Conservation (phyloP, 257 asterid species). For the Craterostigma plantagineum region DNA sequence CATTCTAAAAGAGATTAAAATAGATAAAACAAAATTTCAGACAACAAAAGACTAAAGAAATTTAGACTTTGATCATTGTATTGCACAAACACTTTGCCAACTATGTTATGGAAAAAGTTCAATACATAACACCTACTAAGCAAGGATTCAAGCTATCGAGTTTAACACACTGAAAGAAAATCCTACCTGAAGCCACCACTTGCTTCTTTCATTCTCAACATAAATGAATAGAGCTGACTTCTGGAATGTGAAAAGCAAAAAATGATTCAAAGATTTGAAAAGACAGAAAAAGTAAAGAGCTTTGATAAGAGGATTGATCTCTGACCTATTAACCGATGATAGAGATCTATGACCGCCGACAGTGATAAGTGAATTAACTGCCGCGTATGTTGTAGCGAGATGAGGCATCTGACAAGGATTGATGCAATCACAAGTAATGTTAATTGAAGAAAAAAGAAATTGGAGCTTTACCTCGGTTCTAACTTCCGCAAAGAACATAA, state of each 20-base stretch:
- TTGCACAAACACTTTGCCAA: too few species aligned
- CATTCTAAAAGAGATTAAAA: conserved; percentile 46
- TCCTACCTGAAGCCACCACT: conserved; percentile 91
- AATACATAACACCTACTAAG: too few species aligned
- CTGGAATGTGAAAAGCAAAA: neutral
- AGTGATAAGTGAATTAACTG: conserved; percentile 65
- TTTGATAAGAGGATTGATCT: conserved; percentile 6
- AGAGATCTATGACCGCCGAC: conserved; percentile 60
- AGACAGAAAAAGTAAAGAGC: too few species aligned
- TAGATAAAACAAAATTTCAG: neutral
- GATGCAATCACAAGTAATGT: neutral
- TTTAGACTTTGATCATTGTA: too few species aligned
- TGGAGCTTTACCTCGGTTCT: too few species aligned
- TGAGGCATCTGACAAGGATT: conserved; percentile 76
- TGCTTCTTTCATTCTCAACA: conserved; percentile 54
- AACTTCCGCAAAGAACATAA: too few species aligned
- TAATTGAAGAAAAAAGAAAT: too few species aligned
- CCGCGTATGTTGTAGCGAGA: conserved; percentile 95
- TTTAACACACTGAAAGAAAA: neutral
- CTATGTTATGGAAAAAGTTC: too few species aligned
- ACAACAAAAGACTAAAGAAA: too few species aligned
- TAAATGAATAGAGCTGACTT: neutral
- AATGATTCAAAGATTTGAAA: neutral
- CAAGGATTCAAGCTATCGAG: too few species aligned
- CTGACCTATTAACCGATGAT: conserved; percentile 64